Base-by-base conservation (phyloP, 192 early-diverging fungal species). In the Thamnidium elegans region DNA sequence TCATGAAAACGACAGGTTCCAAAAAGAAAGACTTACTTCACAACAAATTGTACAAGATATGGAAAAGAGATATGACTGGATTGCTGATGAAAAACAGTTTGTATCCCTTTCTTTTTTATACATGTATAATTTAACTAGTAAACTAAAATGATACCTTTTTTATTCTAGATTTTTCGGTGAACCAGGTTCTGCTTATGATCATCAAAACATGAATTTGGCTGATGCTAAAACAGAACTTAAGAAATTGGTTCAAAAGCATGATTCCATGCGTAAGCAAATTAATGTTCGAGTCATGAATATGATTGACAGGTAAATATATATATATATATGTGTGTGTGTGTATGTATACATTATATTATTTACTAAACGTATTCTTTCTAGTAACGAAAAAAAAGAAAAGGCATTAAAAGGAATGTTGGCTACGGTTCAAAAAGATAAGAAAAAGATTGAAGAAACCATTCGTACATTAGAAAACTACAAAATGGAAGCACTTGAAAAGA, bases 241-340 rank as follows among this genome's bases (percentile, higher is more conserved):
- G 59, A 90, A 93, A 66, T 70, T 96, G 26, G 82, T 87, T 43
- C 84, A 90, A 36, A 87, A 89, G 63, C 85, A 92, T 74, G 86
- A 92, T 7, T 80, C 77, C 17, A 81, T 97, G 80, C 86, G 88
- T 55, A 89, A 91, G 55, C 92, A 86, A 53, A 88, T 96, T 42
- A 95, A 99, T 65, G 89, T 83, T 7, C 89, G 90, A 21, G 97
- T 96, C n/a, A 92, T 98, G 93, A 91, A 90, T 50, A 94, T 90
- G 74, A 92, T 95, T 68, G 96, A 97, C 62, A 90, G 85, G 82
- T 92, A 77, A n/a, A n/a, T n/a, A n/a, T n/a, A n/a, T n/a, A n/a
- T n/a, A n/a, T n/a, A n/a, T n/a, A n/a, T n/a, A n/a, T n/a, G n/a
- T n/a, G n/a, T n/a, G n/a, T n/a, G n/a, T n/a, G n/a, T n/a, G n/a